Percentiles rank a stretch among this genome's conserved stretches.
These are phyloP conservation scores for Colletotrichum gloeosporioides DNA, from an alignment of 2,329 filamentous ascomycete genomes.

Conservation along the genomic window DNA sequence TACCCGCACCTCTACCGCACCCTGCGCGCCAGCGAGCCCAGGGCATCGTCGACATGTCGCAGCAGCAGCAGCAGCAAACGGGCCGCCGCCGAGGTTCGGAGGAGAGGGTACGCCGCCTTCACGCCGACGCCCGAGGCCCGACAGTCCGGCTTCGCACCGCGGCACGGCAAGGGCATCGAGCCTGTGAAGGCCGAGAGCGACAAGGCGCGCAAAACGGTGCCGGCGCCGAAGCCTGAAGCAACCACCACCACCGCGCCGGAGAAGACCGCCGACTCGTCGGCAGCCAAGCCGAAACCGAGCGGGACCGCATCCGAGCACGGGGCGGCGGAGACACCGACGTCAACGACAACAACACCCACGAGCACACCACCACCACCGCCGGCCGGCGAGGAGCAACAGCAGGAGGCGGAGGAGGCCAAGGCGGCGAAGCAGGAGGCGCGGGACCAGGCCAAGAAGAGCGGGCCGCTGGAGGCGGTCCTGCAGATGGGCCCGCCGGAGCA, in stretches of 20 bases:
- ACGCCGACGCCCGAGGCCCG: constrained; percentile 36
- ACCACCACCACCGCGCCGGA: not conserved
- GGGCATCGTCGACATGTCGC: constrained; percentile 36
- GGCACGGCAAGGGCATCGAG: constrained; percentile 68
- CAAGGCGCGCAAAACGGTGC: constrained; percentile 21
- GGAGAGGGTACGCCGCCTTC: constrained; percentile 38
- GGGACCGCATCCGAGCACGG: not conserved
- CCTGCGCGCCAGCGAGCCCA: not conserved
- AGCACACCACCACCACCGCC: not conserved
- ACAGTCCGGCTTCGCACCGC: constrained; percentile 53
- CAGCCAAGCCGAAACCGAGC: not conserved
- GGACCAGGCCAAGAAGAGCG: constrained; percentile 46
- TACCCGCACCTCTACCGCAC: constrained; percentile 70
- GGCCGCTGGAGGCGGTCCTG: constrained; percentile 57
- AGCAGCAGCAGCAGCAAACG: constrained; percentile 19
- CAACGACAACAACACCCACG: not conserved
- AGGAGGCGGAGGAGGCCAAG: constrained; percentile 22
- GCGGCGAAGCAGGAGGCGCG: constrained; percentile 32
- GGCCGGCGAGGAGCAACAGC: not conserved
- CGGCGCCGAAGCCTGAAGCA: constrained; percentile 9
- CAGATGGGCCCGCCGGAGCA: constrained; percentile 49
- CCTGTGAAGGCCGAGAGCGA: constrained; percentile 43
- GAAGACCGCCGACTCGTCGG: not conserved
- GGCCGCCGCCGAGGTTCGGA: constrained; percentile 24
- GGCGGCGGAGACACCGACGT: constrained; percentile 19